Evolutionary conservation across 208 protist species (phyloP).

Genomic region (Trypanosoma avium): DNA sequence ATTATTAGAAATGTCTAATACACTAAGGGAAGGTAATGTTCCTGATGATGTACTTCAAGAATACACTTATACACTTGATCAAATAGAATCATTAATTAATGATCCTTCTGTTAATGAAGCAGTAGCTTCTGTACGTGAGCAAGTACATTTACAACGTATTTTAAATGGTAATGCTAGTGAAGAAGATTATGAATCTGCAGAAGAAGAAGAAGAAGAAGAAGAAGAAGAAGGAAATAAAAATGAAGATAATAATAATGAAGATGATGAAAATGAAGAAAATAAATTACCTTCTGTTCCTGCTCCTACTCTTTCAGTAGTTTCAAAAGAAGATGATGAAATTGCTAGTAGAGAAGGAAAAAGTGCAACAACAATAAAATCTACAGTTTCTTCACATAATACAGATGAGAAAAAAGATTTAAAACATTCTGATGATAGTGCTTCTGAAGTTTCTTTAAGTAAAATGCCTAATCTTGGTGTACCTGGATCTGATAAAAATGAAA

Average conservation of each 20-base stretch:
- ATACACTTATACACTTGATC: slow-evolving; percentile 35
- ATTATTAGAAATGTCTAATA: slow-evolving; percentile 54
- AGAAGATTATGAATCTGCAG: slow-evolving; percentile 2
- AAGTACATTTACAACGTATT: slow-evolving; percentile 53
- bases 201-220: slow-evolving; percentile 23
- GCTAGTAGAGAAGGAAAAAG: slow-evolving; percentile 15
- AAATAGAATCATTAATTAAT: slow-evolving; percentile 15
- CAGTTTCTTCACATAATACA: too few species aligned
- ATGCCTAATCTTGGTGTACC: slow-evolving; percentile 15
- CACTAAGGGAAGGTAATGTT: slow-evolving; percentile 42
- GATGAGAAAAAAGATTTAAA: not conserved
- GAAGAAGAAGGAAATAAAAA: slow-evolving; percentile 23
- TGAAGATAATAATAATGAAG: slow-evolving; percentile 2
- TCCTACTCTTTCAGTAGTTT: too few species aligned
- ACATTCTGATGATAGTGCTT: not conserved
- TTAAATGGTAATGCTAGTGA: slow-evolving; percentile 7
- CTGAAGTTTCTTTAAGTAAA: not conserved
- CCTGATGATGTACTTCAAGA: slow-evolving; percentile 45
- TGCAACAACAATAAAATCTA: too few species aligned
- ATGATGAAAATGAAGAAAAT: not conserved
- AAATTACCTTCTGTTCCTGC: too few species aligned
- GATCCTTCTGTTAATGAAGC: slow-evolving; percentile 30
- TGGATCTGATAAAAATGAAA: slow-evolving; percentile 16
- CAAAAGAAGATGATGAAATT: slow-evolving; percentile 37
- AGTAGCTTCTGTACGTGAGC: slow-evolving; percentile 46